Percentiles rank a stretch among this genome's conserved stretches.
These are phyloP conservation scores for Platismatia glauca DNA, from an alignment of 495 filamentous ascomycete species.

Conservation along the genomic window DNA sequence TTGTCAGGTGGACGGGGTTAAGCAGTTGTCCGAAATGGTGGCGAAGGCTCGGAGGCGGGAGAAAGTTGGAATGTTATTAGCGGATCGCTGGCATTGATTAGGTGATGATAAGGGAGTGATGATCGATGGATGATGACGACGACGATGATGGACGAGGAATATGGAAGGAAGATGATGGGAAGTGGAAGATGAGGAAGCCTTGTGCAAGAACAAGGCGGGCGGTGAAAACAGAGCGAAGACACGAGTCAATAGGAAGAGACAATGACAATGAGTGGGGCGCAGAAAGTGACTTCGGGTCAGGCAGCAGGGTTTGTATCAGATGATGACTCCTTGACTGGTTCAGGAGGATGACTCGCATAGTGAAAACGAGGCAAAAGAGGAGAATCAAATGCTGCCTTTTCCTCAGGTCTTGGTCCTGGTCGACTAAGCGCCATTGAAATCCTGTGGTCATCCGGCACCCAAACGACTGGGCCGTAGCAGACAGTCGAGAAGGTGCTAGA, in stretches of 20 bases:
- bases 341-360: conserved; percentile 16
- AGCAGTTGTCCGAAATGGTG: conserved; percentile 17
- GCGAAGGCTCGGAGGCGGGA: conserved; percentile 14
- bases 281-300: conserved; percentile 12
- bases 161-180: background rate
- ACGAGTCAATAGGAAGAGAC: conserved; percentile 1
- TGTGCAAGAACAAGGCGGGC: background rate
- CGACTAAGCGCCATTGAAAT: conserved; percentile 10
- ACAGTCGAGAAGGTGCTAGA: background rate
- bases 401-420: background rate
- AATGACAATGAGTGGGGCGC: conserved; percentile 3
- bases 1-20: conserved; percentile 24
- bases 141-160: background rate
- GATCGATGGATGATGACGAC: background rate
- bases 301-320: conserved; percentile 14
- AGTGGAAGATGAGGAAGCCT: background rate
- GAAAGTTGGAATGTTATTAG: background rate
- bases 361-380: conserved; percentile 2
- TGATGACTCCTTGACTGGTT: conserved; percentile 23
- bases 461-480: conserved; percentile 2
- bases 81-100: background rate
- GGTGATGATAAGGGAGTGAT: background rate
- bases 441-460: conserved; percentile 7
- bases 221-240: background rate
- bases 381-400: conserved; percentile 7